phyloP scores from a whole-genome alignment of 208 protist species.

The Leishmania lainsoni region DNA sequence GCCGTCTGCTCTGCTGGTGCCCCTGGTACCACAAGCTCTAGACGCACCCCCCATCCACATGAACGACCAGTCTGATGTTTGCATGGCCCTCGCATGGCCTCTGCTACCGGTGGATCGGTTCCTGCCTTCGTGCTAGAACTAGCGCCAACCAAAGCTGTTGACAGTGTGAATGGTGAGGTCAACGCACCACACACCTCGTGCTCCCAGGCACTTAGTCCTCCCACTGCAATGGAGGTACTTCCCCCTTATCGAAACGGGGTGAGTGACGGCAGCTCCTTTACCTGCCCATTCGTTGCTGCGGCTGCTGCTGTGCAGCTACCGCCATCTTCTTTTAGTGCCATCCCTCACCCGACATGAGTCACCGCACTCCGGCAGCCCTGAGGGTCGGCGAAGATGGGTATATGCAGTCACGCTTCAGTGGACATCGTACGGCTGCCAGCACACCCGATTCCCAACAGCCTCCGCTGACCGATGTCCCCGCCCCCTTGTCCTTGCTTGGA shows the following conservation, averaged over 20 bases:
- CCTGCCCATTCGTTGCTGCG: background rate
- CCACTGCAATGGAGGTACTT: background rate
- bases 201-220: background rate
- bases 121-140: background rate
- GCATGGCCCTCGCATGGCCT: background rate
- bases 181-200: background rate
- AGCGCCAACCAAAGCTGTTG: background rate
- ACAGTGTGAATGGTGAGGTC: background rate
- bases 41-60: background rate
- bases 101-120: background rate
- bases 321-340: background rate
- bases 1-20: background rate
- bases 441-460: slow-evolving; percentile 7
- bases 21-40: no score
- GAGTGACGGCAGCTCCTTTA: background rate
- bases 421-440: background rate
- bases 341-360: background rate
- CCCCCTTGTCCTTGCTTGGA: background rate
- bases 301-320: background rate
- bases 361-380: background rate
- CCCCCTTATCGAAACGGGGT: background rate
- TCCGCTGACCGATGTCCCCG: slow-evolving; percentile 13
- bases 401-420: slow-evolving; percentile 1
- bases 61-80: background rate
- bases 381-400: background rate